Conservation (phyloP, 2,329 filamentous ascomycete genomes). For the Fusarium sp. region DNA sequence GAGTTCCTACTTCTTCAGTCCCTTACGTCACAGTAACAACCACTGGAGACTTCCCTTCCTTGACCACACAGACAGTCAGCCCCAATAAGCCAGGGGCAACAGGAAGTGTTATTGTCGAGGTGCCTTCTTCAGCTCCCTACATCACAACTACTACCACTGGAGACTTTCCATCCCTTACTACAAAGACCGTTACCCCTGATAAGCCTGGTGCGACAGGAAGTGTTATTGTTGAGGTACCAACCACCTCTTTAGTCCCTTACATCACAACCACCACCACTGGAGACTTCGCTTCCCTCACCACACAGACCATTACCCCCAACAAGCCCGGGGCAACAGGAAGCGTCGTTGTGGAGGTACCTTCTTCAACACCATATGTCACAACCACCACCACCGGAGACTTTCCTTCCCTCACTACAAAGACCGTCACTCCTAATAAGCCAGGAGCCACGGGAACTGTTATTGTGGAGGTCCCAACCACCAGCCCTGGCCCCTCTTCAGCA, state of each 20-base stretch:
- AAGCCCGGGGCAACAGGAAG: not conserved
- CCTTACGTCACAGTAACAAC: not conserved
- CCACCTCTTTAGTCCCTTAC: not conserved
- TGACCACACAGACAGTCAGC: not conserved
- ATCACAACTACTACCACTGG: not conserved
- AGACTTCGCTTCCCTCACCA: not conserved
- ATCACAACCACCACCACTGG: not conserved
- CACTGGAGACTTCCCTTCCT: not conserved
- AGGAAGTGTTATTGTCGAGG: not conserved
- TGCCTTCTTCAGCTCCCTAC: not conserved
- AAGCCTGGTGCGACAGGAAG: not conserved
- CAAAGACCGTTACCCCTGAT: rapidly evolving
- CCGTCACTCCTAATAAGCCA: not conserved
- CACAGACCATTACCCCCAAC: rapidly evolving
- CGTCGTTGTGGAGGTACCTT: not conserved
- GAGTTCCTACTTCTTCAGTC: rapidly evolving
- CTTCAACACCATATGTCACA: not conserved
- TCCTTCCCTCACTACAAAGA: not conserved
- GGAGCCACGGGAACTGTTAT: not conserved
- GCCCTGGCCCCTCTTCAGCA: rapidly evolving
- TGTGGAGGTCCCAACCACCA: not conserved
- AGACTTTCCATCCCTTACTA: not conserved
- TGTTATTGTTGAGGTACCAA: not conserved
- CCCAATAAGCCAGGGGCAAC: not conserved
- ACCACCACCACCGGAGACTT: not conserved